Conservation (phyloP, 2,329 filamentous ascomycete genomes). For the Diatrype stigma region DNA sequence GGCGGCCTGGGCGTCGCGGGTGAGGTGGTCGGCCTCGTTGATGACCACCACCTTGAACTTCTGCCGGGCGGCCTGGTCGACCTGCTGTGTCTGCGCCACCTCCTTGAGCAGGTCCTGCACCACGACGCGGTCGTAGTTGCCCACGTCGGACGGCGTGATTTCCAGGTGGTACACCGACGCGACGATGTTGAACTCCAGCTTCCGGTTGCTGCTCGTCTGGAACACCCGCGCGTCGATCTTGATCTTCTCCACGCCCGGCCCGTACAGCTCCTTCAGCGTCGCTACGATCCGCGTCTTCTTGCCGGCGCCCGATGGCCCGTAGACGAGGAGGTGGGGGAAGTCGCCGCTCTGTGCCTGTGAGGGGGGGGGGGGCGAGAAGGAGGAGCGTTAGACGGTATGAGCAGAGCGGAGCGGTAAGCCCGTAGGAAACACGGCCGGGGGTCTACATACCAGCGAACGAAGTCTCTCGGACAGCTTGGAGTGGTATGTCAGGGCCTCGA, state of each 20-base stretch:
- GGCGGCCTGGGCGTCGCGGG: conserved; percentile 90
- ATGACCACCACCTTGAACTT: conserved; percentile 98
- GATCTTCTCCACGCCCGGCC: conserved; percentile 97
- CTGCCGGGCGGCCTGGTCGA: conserved; percentile 87
- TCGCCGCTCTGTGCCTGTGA: conserved; percentile 87
- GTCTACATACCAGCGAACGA: conserved; percentile 67
- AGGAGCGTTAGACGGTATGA: conserved; percentile 4
- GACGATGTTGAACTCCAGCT: conserved; percentile 99
- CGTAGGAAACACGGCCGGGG: conserved; percentile 2
- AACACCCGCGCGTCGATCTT: conserved; percentile 98
- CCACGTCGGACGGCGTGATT: conserved; percentile 95
- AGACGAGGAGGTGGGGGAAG: conserved; percentile 95
- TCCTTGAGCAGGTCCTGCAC: conserved; percentile 95
- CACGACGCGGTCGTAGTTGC: conserved; percentile 93
- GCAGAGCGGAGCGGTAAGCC: background rate
- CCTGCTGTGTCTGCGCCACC: conserved; percentile 97
- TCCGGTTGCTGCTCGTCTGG: conserved; percentile 91
- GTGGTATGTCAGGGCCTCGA: conserved; percentile 82
- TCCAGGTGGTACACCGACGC: conserved; percentile 96
- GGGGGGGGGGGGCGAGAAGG: background rate
- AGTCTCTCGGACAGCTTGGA: conserved; percentile 82
- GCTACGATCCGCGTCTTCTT: conserved; percentile 98
- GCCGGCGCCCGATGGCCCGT: conserved; percentile 91
- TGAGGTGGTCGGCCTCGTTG: conserved; percentile 95
- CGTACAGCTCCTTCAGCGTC: conserved; percentile 91